Conservation (phyloP, 257 asterid species). For the Solanum piurae region DNA sequence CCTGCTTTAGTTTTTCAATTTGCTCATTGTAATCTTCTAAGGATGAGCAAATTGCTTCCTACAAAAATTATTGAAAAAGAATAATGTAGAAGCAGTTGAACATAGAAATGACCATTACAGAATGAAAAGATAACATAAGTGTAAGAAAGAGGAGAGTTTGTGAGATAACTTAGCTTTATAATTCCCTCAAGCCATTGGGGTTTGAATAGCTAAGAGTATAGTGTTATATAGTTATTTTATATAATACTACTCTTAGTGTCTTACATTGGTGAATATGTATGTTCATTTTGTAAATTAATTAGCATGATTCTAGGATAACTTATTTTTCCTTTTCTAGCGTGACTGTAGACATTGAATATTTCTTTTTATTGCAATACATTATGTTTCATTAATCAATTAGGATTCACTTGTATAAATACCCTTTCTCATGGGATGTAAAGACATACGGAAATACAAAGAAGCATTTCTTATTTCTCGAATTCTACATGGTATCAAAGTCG, state of each 20-base stretch:
- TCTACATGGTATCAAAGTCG: not conserved
- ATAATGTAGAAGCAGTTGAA: not conserved
- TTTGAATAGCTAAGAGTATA: not conserved
- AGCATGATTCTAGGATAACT: not conserved
- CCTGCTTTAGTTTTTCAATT: constrained; percentile 90
- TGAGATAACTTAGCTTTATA: not conserved
- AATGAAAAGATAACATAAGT: not conserved
- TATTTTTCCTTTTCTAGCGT: not conserved
- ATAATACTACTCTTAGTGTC: not conserved
- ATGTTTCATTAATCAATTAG: not conserved
- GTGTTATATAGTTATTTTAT: not conserved
- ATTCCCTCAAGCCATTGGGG: not conserved
- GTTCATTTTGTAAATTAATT: not conserved
- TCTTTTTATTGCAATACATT: not conserved
- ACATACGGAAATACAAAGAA: not conserved
- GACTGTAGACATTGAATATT: not conserved
- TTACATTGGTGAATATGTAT: not conserved
- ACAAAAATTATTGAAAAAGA: constrained; percentile 4
- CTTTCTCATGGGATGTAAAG: not conserved
- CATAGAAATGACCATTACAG: not conserved
- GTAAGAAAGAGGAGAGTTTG: not conserved
- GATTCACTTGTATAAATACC: not conserved
- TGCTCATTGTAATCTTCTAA: constrained; percentile 93
- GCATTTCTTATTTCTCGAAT: not conserved
- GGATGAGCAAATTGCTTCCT: constrained; percentile 97